Percentiles rank a stretch among this genome's conserved stretches.
Conservation (phyloP, 371 early-diverging fungal genomes). For the Mucor piriformis region DNA sequence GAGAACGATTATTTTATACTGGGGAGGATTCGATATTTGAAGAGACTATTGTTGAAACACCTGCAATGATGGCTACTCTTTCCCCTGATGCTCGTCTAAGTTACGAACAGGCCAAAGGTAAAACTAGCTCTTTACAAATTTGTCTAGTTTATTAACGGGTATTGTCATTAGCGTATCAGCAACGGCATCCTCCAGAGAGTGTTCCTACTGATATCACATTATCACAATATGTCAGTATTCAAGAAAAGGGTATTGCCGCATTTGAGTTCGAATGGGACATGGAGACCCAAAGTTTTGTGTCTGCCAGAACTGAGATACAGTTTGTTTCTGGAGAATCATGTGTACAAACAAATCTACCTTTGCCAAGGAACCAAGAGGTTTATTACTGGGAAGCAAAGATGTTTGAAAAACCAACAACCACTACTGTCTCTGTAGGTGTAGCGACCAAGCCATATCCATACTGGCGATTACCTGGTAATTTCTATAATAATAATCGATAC, state of each 20-base stretch:
- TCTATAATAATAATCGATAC: not conserved
- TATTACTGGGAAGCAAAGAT: conserved; percentile 81
- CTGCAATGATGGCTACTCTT: conserved; percentile 38
- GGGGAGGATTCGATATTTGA: conserved; percentile 36
- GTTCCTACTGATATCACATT: conserved; percentile 70
- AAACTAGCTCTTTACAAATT: not conserved
- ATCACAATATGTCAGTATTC: conserved; percentile 69
- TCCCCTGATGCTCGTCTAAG: conserved; percentile 53
- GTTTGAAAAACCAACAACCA: conserved; percentile 61
- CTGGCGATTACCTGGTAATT: conserved; percentile 67
- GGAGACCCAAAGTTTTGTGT: conserved; percentile 64
- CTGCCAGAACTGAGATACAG: conserved; percentile 77
- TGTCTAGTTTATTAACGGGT: too few species aligned
- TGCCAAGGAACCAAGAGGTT: conserved; percentile 78
- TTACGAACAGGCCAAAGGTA: conserved; percentile 55
- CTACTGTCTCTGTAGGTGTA: conserved; percentile 68
- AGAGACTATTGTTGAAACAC: conserved; percentile 44
- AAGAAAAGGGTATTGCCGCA: conserved; percentile 84
- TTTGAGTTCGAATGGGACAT: conserved; percentile 81
- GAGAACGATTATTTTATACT: conserved; percentile 39
- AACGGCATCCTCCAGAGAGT: conserved; percentile 63
- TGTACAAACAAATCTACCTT: conserved; percentile 81
- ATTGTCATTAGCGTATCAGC: conserved; percentile 41
- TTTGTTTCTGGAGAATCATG: conserved; percentile 73
- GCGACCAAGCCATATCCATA: conserved; percentile 72